phyloP scores from a whole-genome alignment of 139 green algal genomes.

The Zygnema cylindricum region DNA sequence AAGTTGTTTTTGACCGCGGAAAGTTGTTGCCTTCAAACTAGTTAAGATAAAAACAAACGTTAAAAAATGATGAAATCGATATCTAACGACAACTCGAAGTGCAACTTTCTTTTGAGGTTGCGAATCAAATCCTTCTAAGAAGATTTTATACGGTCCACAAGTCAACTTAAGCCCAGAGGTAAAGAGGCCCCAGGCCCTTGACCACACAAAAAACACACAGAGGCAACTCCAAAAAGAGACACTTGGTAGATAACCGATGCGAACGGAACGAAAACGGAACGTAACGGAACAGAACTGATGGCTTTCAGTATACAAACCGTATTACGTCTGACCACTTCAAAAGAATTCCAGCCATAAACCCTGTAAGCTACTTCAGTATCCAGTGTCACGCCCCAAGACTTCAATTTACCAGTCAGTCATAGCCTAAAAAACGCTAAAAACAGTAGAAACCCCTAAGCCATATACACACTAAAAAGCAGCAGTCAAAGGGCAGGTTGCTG shows the following conservation, averaged over 20 bases:
- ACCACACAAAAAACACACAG: not conserved
- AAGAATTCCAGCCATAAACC: not conserved
- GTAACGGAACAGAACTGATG: not conserved
- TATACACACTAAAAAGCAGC: too few species aligned
- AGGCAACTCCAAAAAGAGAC: not conserved
- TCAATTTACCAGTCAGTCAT: too few species aligned
- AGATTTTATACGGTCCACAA: not conserved
- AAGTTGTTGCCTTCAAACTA: too few species aligned
- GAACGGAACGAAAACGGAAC: not conserved
- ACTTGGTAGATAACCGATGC: not conserved
- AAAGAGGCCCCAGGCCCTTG: not conserved
- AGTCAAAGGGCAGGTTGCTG: not conserved
- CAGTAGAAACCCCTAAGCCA: not conserved
- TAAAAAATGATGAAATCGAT: too few species aligned
- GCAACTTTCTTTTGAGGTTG: not conserved
- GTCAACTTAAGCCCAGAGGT: not conserved
- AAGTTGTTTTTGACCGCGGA: too few species aligned
- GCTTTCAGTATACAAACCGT: not conserved
- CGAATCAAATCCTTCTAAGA: not conserved
- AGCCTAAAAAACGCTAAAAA: not conserved
- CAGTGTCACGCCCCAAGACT: too few species aligned
- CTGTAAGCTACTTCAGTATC: not conserved
- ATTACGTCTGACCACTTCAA: not conserved
- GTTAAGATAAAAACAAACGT: too few species aligned
- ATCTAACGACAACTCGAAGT: too few species aligned